Percentiles rank a stretch among this genome's conserved stretches.
phyloP scores from a whole-genome alignment of 805 yeast genomes.

The Wickerhamomyces rabaulensis region DNA sequence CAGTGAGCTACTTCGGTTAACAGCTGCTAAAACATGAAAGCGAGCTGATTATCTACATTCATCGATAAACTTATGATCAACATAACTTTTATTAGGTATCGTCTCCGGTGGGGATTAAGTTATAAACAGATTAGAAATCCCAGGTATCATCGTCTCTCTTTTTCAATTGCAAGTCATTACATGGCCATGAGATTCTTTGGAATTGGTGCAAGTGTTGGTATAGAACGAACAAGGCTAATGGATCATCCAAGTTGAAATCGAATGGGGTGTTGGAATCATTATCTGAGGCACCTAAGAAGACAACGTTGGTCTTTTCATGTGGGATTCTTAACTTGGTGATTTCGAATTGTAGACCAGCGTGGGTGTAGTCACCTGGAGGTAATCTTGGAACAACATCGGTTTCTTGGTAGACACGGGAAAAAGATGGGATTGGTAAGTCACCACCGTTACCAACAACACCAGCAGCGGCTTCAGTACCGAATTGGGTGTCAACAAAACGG shows the following conservation, averaged over 20 bases:
- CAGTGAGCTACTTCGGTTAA: no score
- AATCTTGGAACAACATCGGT: constrained; percentile 54
- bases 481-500: constrained; percentile 31
- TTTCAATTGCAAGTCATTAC: constrained; percentile 9
- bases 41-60: no score
- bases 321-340: constrained; percentile 28
- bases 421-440: constrained; percentile 14
- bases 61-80: no score
- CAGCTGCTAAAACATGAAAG: no score
- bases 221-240: constrained; percentile 9
- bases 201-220: constrained; percentile 17
- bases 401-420: constrained; percentile 41
- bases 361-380: constrained; percentile 43
- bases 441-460: constrained; percentile 26
- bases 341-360: constrained; percentile 29
- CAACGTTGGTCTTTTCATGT: constrained; percentile 24
- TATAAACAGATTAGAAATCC: no score
- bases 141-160: background rate
- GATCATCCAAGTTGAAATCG: constrained; percentile 4
- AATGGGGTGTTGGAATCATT: no score
- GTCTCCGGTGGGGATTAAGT: no score
- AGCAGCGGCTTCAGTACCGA: constrained; percentile 32
- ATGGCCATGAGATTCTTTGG: constrained; percentile 19
- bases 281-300: constrained; percentile 14
- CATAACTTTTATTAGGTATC: no score